phyloP scores from a whole-genome alignment of 345 rosid species.

The Fremontodendron californicum region DNA sequence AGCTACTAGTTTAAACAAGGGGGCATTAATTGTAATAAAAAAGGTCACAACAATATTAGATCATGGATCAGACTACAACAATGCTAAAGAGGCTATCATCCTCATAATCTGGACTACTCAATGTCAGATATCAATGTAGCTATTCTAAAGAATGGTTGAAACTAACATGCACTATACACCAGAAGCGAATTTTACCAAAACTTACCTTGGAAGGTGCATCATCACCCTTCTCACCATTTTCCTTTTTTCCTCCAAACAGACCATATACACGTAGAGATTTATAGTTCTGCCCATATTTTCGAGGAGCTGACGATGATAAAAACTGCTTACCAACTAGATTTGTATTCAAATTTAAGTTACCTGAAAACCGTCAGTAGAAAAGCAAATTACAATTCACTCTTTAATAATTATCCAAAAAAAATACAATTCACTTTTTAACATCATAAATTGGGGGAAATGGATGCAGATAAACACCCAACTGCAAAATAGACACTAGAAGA shows the following conservation, averaged over 20 bases:
- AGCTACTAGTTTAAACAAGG: neutral
- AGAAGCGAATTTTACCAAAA: neutral
- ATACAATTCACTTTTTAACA: conserved; percentile 4
- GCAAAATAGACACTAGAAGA: neutral
- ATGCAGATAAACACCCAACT: neutral
- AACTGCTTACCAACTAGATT: conserved; percentile 39
- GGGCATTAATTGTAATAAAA: neutral
- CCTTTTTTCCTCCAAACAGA: conserved; percentile 79
- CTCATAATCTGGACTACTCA: neutral
- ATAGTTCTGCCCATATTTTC: conserved; percentile 20
- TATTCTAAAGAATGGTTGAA: neutral
- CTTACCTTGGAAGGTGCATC: conserved; percentile 72
- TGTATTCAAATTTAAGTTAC: conserved; percentile 36
- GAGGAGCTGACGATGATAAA: conserved; percentile 26
- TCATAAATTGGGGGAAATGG: neutral
- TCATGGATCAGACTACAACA: neutral
- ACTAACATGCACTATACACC: neutral
- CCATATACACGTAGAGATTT: conserved; percentile 50
- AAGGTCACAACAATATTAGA: neutral
- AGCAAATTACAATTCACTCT: conserved; percentile 8
- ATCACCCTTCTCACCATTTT: conserved; percentile 52
- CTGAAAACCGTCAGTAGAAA: conserved; percentile 31
- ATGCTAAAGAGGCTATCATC: neutral
- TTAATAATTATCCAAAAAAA: too few relatives aligned
- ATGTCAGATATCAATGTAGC: neutral